These are phyloP conservation scores for Lodderomyces metapsilosis DNA, from an alignment of 1,139 yeast species.

Conservation along the genomic window DNA sequence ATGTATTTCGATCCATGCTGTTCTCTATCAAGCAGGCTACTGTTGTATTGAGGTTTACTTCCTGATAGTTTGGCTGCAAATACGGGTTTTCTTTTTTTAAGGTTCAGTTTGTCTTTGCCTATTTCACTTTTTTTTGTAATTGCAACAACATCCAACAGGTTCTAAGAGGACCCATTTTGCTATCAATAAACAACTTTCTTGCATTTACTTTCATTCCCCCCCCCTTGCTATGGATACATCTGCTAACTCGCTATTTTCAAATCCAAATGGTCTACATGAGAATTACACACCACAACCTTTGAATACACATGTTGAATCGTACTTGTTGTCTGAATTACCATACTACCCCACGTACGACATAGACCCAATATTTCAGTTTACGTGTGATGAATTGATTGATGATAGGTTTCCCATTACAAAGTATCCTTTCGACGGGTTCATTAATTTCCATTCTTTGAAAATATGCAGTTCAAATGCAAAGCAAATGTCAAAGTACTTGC, in stretches of 20 bases:
- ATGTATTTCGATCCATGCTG: too few relatives aligned
- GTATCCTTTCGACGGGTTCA: conserved; percentile 30
- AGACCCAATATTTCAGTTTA: conserved; percentile 21
- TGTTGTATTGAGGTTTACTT: too few relatives aligned
- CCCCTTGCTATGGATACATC: conserved; percentile 2
- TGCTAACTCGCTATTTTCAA: conserved; percentile 4
- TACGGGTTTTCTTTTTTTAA: conserved; percentile 1
- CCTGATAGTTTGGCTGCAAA: conserved; percentile 7
- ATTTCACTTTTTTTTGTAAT: conserved; percentile 6
- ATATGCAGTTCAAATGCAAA: conserved; percentile 58
- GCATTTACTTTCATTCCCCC: not conserved
- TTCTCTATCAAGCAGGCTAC: too few relatives aligned
- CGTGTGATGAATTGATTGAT: conserved; percentile 22
- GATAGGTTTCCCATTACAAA: conserved; percentile 24
- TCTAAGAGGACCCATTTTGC: not conserved
- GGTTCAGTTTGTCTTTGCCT: too few relatives aligned
- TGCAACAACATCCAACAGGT: not conserved
- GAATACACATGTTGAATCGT: not conserved
- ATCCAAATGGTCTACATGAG: not conserved
- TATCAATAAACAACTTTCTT: conserved; percentile 1
- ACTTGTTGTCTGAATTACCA: conserved; percentile 20
- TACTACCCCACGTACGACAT: conserved; percentile 18
- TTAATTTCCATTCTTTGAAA: conserved; percentile 32
- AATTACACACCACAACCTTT: not conserved
- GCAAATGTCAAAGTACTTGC: conserved; percentile 55